Percentiles rank a stretch among this genome's conserved stretches.
These are phyloP conservation scores for Cucurbita argyrosperma DNA, from an alignment of 306 rosid species.

Conservation along the genomic window DNA sequence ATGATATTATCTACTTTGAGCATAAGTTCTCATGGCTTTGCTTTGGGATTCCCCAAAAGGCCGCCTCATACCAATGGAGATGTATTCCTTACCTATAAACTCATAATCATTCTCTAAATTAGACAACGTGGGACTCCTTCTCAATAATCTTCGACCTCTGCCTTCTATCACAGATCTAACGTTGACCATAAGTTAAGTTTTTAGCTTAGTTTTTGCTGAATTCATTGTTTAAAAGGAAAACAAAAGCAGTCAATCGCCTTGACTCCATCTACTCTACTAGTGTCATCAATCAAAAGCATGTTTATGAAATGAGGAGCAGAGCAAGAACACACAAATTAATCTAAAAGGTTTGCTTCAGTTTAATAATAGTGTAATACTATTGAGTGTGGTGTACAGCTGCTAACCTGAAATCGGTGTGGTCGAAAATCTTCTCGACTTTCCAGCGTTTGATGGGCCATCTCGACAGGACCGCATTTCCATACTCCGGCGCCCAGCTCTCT, in stretches of 20 bases:
- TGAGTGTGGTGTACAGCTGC: not conserved
- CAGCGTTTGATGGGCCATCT: slow-evolving; percentile 78
- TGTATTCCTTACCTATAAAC: no score
- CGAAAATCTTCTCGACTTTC: slow-evolving; percentile 50
- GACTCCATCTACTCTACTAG: not conserved
- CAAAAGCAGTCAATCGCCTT: not conserved
- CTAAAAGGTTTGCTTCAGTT: not conserved
- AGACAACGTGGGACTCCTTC: no score
- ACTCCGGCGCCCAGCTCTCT: slow-evolving; percentile 97
- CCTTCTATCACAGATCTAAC: slow-evolving; percentile 12
- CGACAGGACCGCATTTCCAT: slow-evolving; percentile 81
- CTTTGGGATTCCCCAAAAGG: no score
- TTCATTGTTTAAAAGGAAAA: not conserved
- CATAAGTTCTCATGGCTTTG: no score
- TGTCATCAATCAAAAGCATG: not conserved
- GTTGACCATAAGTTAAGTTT: not conserved
- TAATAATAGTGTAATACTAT: not conserved
- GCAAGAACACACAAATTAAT: not conserved
- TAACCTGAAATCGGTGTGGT: slow-evolving; percentile 76
- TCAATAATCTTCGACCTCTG: not conserved
- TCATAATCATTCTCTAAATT: no score
- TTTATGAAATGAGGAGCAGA: not conserved
- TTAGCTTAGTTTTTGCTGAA: not conserved
- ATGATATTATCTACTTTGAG: no score
- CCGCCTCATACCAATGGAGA: no score